Evolutionary conservation across 148 eudicot species (phyloP), one percentile per base, ranked within the genome.

Genomic region (Camellia japonica): DNA sequence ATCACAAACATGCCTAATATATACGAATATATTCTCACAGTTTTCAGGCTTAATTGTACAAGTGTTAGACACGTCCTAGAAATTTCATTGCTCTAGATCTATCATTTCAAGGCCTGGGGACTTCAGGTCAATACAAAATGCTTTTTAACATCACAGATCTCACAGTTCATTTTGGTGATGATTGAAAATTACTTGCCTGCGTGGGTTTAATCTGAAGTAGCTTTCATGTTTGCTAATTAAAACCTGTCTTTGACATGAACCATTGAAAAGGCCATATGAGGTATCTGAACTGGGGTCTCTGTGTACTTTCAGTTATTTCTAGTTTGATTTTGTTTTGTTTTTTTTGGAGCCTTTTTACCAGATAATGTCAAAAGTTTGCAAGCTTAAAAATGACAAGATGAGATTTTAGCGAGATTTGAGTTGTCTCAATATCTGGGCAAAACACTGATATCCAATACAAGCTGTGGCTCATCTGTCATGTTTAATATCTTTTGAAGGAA

Each of bases 401-500:
- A 51, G 10, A 46, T 59, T 19, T 76, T 46, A 43, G 79, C 44
- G 46, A 19, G 42, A 75, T 15, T 63, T 64, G 61, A 23, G 44
- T 14, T 65, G 20, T 41, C 20, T 77, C 7, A 63, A 7, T 6
- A 46, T 41, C 46, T 49, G 15, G 30, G 30, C 3, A 41, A 20
- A 2, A 66, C 46, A 11, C 70, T 41, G 38, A 42, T 51, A 16
- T 65, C 60, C 10, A 65, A 7, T 77, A 3, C 47, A 51, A 65
- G 9, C 56, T 65, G 38, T 30, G 47, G 59, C 20, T 77, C 75
- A 72, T 72, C 43, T 5, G 30, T 52, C 20, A 30, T 63, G 68
- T 62, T 64, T 49, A 14, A 42, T 61, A 61, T 76, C 75, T 20
- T 71, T 30, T 62, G 79, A 30, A 20, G 65, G 43, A 52, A 58